Conservation (phyloP, 345 rosid species). For the Rhizophora mangle region DNA sequence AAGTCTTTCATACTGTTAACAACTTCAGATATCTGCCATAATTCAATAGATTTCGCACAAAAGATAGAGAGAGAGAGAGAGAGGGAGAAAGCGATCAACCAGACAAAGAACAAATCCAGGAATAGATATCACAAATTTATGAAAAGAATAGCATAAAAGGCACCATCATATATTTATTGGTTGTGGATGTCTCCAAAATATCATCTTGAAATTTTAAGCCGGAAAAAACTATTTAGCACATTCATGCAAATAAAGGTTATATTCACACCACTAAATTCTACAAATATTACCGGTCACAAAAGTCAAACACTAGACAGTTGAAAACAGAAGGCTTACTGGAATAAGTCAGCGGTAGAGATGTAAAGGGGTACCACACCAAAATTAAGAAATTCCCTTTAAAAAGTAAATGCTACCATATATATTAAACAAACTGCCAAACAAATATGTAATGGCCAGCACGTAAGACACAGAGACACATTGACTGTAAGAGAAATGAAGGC, state of each 20-base stretch:
- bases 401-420: background rate
- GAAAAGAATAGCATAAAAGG: too few species aligned
- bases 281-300: too few species aligned
- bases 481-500: background rate
- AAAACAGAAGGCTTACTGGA: background rate
- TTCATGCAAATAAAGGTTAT: too few species aligned
- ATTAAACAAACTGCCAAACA: background rate
- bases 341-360: background rate
- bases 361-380: background rate
- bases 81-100: background rate
- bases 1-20: conserved; percentile 99
- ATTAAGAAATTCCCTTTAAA: background rate
- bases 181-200: too few species aligned
- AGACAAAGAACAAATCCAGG: background rate
- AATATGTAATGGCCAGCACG: background rate
- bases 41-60: background rate
- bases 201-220: too few species aligned
- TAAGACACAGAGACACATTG: background rate
- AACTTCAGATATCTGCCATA: conserved; percentile 84
- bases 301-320: too few species aligned
- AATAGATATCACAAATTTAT: too few species aligned
- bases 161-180: too few species aligned
- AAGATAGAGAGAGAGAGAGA: background rate
- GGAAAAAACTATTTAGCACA: too few species aligned
- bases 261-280: too few species aligned